Evolutionary conservation across 1,139 yeast species (phyloP).

Genomic region (Geotrichum macrosporum): DNA sequence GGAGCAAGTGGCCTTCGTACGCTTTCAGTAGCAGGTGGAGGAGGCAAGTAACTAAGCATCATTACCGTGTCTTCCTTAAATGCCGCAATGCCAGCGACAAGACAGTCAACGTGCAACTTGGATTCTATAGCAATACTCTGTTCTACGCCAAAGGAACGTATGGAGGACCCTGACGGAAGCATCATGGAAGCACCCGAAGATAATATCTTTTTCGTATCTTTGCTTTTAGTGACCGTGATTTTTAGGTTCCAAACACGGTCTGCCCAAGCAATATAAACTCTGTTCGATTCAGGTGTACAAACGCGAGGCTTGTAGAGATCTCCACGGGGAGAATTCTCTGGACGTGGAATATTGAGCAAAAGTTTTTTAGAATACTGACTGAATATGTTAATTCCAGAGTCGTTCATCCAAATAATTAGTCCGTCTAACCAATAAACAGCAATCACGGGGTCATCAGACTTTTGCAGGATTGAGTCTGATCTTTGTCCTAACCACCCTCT

Average conservation of each 20-base stretch:
- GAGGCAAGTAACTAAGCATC: conserved; percentile 42
- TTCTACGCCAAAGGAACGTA: conserved; percentile 38
- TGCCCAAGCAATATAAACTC: conserved; percentile 81
- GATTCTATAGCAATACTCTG: conserved; percentile 55
- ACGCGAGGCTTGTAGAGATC: conserved; percentile 84
- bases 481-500: conserved; percentile 85
- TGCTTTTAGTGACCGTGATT: conserved; percentile 33
- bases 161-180: conserved; percentile 29
- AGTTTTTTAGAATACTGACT: conserved; percentile 27
- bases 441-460: conserved; percentile 68
- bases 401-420: conserved; percentile 79
- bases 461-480: conserved; percentile 58
- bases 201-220: conserved; percentile 13
- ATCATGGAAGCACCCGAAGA: conserved; percentile 38
- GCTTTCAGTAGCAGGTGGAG: conserved; percentile 25
- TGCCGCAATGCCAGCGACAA: conserved; percentile 74
- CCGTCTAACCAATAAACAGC: conserved; percentile 56
- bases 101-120: conserved; percentile 51
- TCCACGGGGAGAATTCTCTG: conserved; percentile 61
- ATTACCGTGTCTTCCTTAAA: conserved; percentile 44
- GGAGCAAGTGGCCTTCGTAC: conserved; percentile 25
- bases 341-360: conserved; percentile 53
- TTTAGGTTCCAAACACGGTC: conserved; percentile 70
- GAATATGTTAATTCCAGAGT: conserved; percentile 57
- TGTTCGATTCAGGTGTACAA: conserved; percentile 60